Percentiles rank a stretch among this genome's conserved stretches.
Evolutionary conservation across 805 yeast species (phyloP).

Genomic region (Tetrapisispora nanseiensis): DNA sequence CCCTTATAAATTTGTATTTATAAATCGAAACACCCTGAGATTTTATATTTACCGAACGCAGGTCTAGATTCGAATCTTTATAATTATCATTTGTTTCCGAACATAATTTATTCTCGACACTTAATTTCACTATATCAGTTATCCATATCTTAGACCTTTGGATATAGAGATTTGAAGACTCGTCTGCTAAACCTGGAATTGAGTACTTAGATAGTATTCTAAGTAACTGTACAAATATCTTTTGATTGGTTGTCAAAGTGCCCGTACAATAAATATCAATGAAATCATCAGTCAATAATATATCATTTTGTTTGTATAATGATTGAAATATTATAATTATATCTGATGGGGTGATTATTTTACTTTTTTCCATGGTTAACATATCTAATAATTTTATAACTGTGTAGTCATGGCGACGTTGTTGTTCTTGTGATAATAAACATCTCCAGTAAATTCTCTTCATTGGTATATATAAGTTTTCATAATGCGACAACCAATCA

Average conservation of each 20-base stretch:
- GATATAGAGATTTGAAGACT: not conserved
- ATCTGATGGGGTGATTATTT: conserved; percentile 8
- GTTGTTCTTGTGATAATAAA: not conserved
- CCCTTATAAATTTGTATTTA: conserved; percentile 23
- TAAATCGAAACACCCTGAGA: conserved; percentile 8
- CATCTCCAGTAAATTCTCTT: conserved; percentile 24
- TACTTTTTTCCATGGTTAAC: not conserved
- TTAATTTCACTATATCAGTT: conserved; percentile 18
- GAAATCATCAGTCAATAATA: conserved; percentile 1
- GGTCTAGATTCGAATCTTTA: not conserved
- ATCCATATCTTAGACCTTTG: conserved; percentile 8
- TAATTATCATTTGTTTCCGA: conserved; percentile 3
- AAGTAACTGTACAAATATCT: conserved; percentile 14
- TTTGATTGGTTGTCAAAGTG: conserved; percentile 13
- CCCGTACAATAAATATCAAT: not conserved
- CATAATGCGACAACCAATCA: conserved; percentile 13
- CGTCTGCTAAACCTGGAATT: not conserved
- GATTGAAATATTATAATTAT: conserved; percentile 21
- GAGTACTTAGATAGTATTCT: conserved; percentile 10
- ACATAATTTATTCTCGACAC: conserved; percentile 18
- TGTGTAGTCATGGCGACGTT: not conserved
- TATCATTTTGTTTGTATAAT: conserved; percentile 16
- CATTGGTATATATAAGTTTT: conserved; percentile 10
- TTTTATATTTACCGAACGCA: not conserved
- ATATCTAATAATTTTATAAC: not conserved